Base-by-base conservation (phyloP, 306 rosid species). In the Corylus avellana region DNA sequence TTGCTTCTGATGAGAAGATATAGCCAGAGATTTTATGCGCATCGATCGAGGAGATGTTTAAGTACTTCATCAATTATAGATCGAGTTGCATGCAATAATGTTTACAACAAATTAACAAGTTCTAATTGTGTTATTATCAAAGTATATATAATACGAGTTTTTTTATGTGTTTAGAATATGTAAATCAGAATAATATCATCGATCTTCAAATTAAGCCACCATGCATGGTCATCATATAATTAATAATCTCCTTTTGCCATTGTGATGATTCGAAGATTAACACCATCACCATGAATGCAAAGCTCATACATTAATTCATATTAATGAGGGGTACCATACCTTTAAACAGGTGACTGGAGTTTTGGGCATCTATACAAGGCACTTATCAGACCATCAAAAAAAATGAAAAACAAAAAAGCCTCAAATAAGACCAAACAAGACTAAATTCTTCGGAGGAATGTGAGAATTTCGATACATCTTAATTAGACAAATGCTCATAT, bases 11-110 rank as follows among this genome's bases (percentile, higher is more conserved):
- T 35, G 25, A 72, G 39, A 69, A 78, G 80, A 78, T 84, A 75
- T 50, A 56, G 70, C 49, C 74, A 12, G 35, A 73, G 90, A 87
- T 89, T 78, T 85, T 82, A 54, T 85, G 85, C 74, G 48, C 84
- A 72, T 78, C 78, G 6, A 39, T 78, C 78, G 6, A 39, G 51
- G 51, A 20, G 3, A 18, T 37, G 22, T 37, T 42, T 13, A 39
- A 8, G 25, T 22, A 22, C 25, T 29, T 39, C 6, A 37, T 42
- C 72, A 39, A 67, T 67, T 17, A 67, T 64, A 16, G 35, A 39
- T 64, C 7, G 35, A 32, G 70, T 64, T 32, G 4, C 70, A 64
- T 16, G 7, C 48, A 64, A 64, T 64, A 32, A 22, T 59, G 66
- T 22, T 49, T 49, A 27, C 37, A 58, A 25, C 35, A 32, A 59